Evolutionary conservation across 1,284 basidiomycete genomes (phyloP).

Genomic region (Schizophyllum amplum): DNA sequence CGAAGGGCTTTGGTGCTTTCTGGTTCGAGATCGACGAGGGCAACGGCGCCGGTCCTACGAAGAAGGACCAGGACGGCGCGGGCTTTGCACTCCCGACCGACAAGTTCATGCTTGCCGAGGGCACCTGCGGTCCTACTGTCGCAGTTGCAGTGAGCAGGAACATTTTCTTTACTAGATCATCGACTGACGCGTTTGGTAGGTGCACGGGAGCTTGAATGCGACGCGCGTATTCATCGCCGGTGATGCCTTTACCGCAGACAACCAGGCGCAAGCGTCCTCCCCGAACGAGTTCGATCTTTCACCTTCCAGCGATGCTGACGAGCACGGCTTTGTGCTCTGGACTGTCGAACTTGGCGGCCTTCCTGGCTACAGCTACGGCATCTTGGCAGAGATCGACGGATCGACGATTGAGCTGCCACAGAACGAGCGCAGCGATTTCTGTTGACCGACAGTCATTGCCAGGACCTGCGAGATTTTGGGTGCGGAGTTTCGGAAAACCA

Average conservation of each 20-base stretch:
- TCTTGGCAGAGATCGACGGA: not conserved
- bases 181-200: not conserved
- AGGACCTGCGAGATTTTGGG: too few relatives aligned
- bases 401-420: not conserved
- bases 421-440: not conserved
- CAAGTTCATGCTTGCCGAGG: slow-evolving; percentile 3
- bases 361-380: not conserved
- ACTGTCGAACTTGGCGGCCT: not conserved
- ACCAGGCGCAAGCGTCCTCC: not conserved
- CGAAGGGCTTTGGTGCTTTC: slow-evolving; percentile 13
- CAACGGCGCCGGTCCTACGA: slow-evolving; percentile 9
- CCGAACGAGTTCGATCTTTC: not conserved
- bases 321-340: not conserved
- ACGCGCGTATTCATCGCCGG: slow-evolving; percentile 6
- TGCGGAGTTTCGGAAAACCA: too few relatives aligned
- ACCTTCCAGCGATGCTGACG: not conserved
- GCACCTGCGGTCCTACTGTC: slow-evolving; percentile 3
- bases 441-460: not conserved
- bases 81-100: slow-evolving; percentile 9
- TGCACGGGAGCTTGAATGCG: slow-evolving; percentile 5
- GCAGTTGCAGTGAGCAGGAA: slow-evolving; percentile 8
- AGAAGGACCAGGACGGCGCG: slow-evolving; percentile 10
- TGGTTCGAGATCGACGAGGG: slow-evolving; percentile 13
- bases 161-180: not conserved
- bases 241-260: not conserved